phyloP scores from a whole-genome alignment of 1,284 basidiomycete species.

The Sphaerobolus stellatus region DNA sequence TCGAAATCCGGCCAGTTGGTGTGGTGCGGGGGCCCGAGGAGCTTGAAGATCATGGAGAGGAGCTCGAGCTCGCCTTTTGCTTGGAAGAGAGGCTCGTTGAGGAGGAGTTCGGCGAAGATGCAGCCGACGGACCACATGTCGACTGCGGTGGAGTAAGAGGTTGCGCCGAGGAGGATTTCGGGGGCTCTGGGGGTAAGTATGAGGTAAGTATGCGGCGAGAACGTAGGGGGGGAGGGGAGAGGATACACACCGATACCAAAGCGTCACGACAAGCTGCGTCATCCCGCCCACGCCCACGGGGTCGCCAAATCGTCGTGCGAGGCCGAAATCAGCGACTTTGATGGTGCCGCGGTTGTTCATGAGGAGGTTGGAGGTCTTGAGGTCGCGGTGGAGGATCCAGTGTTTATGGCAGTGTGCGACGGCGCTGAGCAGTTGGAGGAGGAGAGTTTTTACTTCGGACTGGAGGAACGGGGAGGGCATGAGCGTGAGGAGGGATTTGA shows the following conservation, averaged over 20 bases:
- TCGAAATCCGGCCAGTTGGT: conserved; percentile 86
- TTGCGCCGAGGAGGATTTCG: conserved; percentile 91
- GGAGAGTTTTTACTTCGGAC: conserved; percentile 96
- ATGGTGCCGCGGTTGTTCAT: conserved; percentile 99
- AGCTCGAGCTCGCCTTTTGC: conserved; percentile 96
- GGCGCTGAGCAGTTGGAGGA: conserved; percentile 92
- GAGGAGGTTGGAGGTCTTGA: conserved; percentile 96
- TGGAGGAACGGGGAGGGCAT: conserved; percentile 96
- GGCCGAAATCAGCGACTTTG: conserved; percentile 98
- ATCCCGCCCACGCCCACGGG: conserved; percentile 90
- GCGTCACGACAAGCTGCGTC: conserved; percentile 95
- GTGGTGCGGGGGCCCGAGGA: conserved; percentile 86
- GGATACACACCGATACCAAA: conserved; percentile 92
- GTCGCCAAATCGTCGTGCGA: conserved; percentile 94
- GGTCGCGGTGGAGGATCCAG: conserved; percentile 97
- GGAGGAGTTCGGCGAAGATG: conserved; percentile 95
- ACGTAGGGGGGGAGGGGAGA: conserved; percentile 1
- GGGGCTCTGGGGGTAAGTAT: conserved; percentile 71
- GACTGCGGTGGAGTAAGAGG: conserved; percentile 91
- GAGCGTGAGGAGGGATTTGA: conserved; percentile 90
- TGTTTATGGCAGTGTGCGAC: conserved; percentile 90
- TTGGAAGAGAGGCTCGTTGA: conserved; percentile 92
- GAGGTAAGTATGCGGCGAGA: conserved; percentile 12
- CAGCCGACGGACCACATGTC: conserved; percentile 99
- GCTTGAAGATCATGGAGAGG: conserved; percentile 88